phyloP scores from a whole-genome alignment of 2,329 filamentous ascomycete genomes.

The Teratosphaeria viscida region DNA sequence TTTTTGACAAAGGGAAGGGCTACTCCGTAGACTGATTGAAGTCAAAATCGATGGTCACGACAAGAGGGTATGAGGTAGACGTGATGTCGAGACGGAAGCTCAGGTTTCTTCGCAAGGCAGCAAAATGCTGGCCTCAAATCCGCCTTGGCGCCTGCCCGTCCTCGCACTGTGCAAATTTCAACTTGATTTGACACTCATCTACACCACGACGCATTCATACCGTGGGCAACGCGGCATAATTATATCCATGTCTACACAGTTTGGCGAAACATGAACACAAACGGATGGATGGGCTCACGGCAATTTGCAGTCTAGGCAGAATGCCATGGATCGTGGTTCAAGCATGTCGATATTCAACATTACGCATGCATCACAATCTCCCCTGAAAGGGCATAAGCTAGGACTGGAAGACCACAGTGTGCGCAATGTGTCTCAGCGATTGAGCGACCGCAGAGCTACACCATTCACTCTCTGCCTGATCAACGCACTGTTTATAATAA shows the following conservation, averaged over 20 bases:
- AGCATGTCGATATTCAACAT: not conserved
- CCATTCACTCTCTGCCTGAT: not conserved
- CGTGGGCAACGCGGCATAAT: not conserved
- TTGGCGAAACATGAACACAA: not conserved
- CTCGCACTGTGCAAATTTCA: not conserved
- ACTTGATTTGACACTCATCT: not conserved
- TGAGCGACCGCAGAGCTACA: not conserved
- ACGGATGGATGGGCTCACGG: not conserved
- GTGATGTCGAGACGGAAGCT: not conserved
- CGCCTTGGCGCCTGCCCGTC: not conserved
- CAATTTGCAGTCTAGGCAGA: not conserved
- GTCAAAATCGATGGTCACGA: not conserved
- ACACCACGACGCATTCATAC: not conserved
- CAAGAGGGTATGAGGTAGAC: not conserved
- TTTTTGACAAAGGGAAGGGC: too few species aligned
- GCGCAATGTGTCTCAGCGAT: not conserved
- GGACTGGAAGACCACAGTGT: not conserved
- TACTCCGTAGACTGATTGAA: too few species aligned
- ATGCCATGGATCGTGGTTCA: not conserved
- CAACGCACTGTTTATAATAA: not conserved
- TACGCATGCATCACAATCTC: not conserved
- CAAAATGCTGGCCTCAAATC: not conserved
- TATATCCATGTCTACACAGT: not conserved
- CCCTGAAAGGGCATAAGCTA: not conserved
- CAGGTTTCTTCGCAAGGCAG: not conserved